Percentiles rank a stretch among this genome's conserved stretches.
These are phyloP conservation scores for Sphaceloma murrayae DNA, from an alignment of 2,329 filamentous ascomycete genomes.

Conservation along the genomic window DNA sequence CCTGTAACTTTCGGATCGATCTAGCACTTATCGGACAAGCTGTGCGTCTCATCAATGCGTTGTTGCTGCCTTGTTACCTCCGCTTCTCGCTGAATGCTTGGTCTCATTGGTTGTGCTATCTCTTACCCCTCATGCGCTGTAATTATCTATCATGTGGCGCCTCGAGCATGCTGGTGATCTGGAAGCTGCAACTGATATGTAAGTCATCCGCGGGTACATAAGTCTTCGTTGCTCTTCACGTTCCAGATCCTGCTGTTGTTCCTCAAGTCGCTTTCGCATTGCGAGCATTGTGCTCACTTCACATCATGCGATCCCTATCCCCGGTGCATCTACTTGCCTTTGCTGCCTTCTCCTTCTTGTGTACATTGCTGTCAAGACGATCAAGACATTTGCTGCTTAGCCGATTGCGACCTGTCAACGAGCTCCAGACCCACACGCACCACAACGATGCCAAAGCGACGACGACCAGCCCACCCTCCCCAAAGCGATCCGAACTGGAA, in stretches of 20 bases:
- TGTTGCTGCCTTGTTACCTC: too few relatives aligned
- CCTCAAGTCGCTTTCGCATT: too few relatives aligned
- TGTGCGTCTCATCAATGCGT: background rate
- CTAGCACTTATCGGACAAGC: background rate
- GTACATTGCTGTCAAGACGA: slow-evolving; percentile 27
- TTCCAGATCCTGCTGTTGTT: too few relatives aligned
- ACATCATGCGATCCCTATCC: slow-evolving; percentile 20
- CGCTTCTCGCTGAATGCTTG: too few relatives aligned
- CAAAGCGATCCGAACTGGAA: slow-evolving; percentile 23
- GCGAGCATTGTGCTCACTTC: background rate
- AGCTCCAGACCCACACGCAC: background rate
- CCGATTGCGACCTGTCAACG: slow-evolving; percentile 25
- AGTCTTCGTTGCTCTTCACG: too few relatives aligned
- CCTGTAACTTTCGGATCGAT: background rate
- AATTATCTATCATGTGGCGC: too few relatives aligned
- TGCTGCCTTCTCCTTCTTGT: slow-evolving; percentile 26
- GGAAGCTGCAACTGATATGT: too few relatives aligned
- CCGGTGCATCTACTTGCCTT: slow-evolving; percentile 22
- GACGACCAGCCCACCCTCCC: slow-evolving; percentile 23
- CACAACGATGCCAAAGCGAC: slow-evolving; percentile 4
- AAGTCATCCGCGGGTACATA: too few relatives aligned
- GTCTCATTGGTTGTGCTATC: background rate
- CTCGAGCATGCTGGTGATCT: too few relatives aligned
- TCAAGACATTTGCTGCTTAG: slow-evolving; percentile 34
- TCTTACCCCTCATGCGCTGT: too few relatives aligned